phyloP scores from a whole-genome alignment of 2,329 filamentous ascomycete species.

The Dothiorella sarmentorum region DNA sequence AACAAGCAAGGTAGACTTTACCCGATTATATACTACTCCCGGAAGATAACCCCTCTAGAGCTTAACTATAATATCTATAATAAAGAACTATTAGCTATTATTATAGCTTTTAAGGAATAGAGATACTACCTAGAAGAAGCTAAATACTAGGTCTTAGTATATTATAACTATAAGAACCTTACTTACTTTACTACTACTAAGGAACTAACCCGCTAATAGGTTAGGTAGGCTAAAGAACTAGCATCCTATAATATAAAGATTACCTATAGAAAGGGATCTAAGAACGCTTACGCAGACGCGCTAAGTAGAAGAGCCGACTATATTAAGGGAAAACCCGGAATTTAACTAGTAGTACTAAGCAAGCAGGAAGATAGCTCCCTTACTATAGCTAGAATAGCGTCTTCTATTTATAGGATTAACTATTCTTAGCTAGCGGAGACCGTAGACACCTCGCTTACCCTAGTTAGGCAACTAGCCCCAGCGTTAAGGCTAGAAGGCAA shows the following conservation, averaged over 20 bases:
- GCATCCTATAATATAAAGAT: neutral
- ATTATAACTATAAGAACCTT: too few relatives aligned
- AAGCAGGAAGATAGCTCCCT: neutral
- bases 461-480: neutral
- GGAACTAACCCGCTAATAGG: too few relatives aligned
- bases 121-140: too few relatives aligned
- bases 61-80: neutral
- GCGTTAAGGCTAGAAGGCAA: neutral
- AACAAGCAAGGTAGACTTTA: neutral
- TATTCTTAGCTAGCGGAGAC: too few relatives aligned
- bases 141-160: too few relatives aligned
- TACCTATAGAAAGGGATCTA: neutral
- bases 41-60: neutral
- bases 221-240: neutral
- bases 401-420: neutral
- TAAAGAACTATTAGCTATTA: too few relatives aligned
- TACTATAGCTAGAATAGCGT: neutral
- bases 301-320: neutral
- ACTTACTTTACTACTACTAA: too few relatives aligned
- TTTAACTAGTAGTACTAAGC: neutral
- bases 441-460: neutral
- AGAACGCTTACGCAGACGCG: neutral
- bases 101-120: too few relatives aligned
- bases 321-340: neutral
- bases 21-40: neutral